Evolutionary conservation across 2,329 filamentous ascomycete species (phyloP).

Genomic region (Aspergillus fischeri): DNA sequence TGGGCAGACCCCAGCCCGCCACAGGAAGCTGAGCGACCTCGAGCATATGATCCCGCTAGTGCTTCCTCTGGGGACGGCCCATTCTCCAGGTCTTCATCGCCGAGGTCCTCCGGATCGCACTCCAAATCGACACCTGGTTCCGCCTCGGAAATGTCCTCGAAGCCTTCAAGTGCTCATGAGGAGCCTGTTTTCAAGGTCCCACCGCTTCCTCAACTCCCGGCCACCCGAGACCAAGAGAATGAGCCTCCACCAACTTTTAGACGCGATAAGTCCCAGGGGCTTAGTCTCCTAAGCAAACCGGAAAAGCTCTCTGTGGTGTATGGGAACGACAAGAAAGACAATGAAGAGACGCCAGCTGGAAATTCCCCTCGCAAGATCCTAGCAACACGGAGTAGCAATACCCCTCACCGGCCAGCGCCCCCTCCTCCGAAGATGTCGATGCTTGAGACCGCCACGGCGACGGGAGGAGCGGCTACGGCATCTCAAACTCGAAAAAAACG

Average conservation of each 20-base stretch:
- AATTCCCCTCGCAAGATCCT: conserved; percentile 46
- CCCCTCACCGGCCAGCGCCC: conserved; percentile 70
- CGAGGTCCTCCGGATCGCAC: conserved; percentile 31
- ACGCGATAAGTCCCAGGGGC: conserved; percentile 53
- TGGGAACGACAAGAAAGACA: conserved; percentile 40
- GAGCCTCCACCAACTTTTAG: conserved; percentile 68
- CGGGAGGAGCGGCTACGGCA: conserved; percentile 73
- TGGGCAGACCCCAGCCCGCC: conserved; percentile 34
- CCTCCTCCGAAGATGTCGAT: conserved; percentile 97
- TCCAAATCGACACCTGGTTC: conserved; percentile 40
- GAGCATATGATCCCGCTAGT: conserved; percentile 18
- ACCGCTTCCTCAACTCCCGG: conserved; percentile 55
- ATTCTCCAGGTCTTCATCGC: conserved; percentile 33
- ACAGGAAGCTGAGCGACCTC: conserved; percentile 18
- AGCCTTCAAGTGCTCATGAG: conserved; percentile 38
- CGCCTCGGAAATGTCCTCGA: conserved; percentile 38
- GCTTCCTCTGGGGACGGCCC: conserved; percentile 21
- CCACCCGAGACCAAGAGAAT: conserved; percentile 78
- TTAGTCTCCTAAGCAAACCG: conserved; percentile 54
- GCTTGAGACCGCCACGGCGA: conserved; percentile 82
- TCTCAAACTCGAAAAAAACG: conserved; percentile 70
- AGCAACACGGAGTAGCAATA: conserved; percentile 58
- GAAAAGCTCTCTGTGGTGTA: conserved; percentile 53
- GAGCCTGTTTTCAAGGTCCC: conserved; percentile 58
- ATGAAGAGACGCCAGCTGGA: conserved; percentile 44